These are phyloP conservation scores for Termitomyces titanicus DNA, from an alignment of 768 basidiomycete species.

Conservation along the genomic window DNA sequence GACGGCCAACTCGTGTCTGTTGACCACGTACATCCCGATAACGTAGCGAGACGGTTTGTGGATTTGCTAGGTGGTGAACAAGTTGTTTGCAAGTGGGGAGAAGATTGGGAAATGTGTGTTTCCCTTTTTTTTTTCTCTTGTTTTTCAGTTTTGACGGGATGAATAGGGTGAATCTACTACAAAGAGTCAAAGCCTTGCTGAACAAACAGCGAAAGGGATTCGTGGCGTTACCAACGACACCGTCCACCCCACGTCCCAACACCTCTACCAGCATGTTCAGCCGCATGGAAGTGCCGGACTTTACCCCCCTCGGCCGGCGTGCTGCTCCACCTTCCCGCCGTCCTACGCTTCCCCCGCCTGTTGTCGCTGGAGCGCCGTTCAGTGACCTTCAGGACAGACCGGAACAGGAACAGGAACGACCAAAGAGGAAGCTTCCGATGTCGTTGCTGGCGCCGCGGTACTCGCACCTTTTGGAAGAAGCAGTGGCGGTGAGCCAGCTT, in stretches of 20 bases:
- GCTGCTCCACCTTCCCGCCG: conserved; percentile 22
- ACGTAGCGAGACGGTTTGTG: conserved; percentile 61
- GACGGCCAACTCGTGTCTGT: conserved; percentile 40
- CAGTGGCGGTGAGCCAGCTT: conserved; percentile 34
- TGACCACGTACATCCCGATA: conserved; percentile 47
- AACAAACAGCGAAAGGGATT: conserved; percentile 57
- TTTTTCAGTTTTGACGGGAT: neutral
- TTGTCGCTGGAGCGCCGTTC: conserved; percentile 28
- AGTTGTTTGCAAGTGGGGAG: conserved; percentile 35
- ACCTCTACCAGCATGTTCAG: neutral
- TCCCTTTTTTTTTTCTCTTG: neutral
- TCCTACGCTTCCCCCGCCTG: conserved; percentile 17
- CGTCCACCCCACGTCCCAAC: conserved; percentile 22
- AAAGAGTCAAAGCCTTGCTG: conserved; percentile 52
- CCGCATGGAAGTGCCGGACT: conserved; percentile 46
- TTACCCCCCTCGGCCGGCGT: conserved; percentile 43
- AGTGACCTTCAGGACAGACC: conserved; percentile 18
- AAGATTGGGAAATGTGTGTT: conserved; percentile 57
- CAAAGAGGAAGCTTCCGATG: conserved; percentile 29
- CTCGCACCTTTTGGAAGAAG: conserved; percentile 56
- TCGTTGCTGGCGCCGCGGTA: conserved; percentile 52
- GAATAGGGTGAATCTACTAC: conserved; percentile 45
- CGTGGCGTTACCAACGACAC: conserved; percentile 54
- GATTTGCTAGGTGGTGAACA: conserved; percentile 43
- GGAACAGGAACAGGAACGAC: neutral